Conservation (phyloP, 192 early-diverging fungal genomes). For the Spinellus fusiger region DNA sequence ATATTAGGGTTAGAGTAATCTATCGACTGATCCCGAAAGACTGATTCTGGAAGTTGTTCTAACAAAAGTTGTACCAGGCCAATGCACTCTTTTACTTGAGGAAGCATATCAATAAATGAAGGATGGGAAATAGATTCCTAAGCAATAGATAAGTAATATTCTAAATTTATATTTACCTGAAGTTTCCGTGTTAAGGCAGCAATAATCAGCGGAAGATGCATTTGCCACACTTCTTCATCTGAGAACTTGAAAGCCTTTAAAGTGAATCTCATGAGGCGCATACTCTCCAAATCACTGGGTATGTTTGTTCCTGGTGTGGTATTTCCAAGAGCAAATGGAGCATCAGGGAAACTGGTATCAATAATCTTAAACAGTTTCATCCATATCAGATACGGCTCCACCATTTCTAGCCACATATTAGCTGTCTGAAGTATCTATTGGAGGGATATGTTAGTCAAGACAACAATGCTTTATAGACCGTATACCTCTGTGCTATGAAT, state of each 20-base stretch:
- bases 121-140: constrained; percentile 1
- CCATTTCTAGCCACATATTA: constrained; percentile 85
- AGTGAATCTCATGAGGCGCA: constrained; percentile 67
- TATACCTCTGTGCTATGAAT: constrained; percentile 38
- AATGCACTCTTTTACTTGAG: constrained; percentile 27
- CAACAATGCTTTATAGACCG: background rate
- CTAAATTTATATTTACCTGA: constrained; percentile 28
- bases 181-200: constrained; percentile 48
- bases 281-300: constrained; percentile 21
- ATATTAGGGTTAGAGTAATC: background rate
- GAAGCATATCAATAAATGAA: constrained; percentile 17
- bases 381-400: constrained; percentile 86
- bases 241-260: constrained; percentile 66
- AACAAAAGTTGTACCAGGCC: constrained; percentile 27
- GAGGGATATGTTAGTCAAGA: background rate
- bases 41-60: constrained; percentile 24
- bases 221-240: constrained; percentile 76
- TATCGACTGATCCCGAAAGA: constrained; percentile 28
- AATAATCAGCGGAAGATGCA: constrained; percentile 79
- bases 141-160: background rate
- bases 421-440: constrained; percentile 69
- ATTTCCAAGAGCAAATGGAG: background rate
- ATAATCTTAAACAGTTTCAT: constrained; percentile 56
- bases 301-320: background rate
- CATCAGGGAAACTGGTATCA: constrained; percentile 34